Base-by-base conservation (phyloP, 129 eudicot species). In the Lonicera japonica region DNA sequence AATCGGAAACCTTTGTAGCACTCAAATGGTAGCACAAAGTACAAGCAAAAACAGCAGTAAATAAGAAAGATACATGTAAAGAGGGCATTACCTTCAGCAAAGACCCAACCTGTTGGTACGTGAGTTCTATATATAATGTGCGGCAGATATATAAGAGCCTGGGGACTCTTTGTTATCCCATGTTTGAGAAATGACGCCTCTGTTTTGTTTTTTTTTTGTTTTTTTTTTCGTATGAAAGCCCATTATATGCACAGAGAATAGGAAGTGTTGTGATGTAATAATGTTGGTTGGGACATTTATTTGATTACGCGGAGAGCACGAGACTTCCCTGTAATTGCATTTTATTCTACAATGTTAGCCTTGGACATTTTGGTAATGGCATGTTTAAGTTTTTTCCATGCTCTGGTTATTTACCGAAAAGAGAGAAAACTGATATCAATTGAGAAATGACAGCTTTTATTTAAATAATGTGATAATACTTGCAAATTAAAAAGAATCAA, bases 401-500 rank as follows among this genome's bases (percentile, higher is more conserved):
- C 36, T 40, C 25, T 57, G 5, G 43, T 38, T 4, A 38, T 55
- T 38, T n/a, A n/a, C 52, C 21, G 21, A n/a, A 21, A 52, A 21
- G 21, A 52, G 25, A 34, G 71, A 55, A n/a, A 66, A 16, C 38
- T 24, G 16, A 55, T n/a, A 17, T 10, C 56, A 45, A 47, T 46
- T 23, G 8, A 29, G 0, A 25, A 25, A 29, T 60, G 48, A 60
- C 23, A 53, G 29, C 53, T 51, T 61, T 59, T 60, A 70, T 50
- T 60, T 47, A 50, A 22, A 23, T 70, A 50, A 60, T 14, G 39
- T 40, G 54, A 61, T 61, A 45, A 19, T 21, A 12, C 46, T n/a
- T 12, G 17, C 64, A 59, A 59, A 17, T 21, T 17, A n/a, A 39
- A 60, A 60, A 60, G 65, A 60, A 60, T 60, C 51, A 39, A 17